These are phyloP conservation scores for Cephalotrichum gorgonifer DNA, from an alignment of 2,329 filamentous ascomycete species.

Conservation along the genomic window DNA sequence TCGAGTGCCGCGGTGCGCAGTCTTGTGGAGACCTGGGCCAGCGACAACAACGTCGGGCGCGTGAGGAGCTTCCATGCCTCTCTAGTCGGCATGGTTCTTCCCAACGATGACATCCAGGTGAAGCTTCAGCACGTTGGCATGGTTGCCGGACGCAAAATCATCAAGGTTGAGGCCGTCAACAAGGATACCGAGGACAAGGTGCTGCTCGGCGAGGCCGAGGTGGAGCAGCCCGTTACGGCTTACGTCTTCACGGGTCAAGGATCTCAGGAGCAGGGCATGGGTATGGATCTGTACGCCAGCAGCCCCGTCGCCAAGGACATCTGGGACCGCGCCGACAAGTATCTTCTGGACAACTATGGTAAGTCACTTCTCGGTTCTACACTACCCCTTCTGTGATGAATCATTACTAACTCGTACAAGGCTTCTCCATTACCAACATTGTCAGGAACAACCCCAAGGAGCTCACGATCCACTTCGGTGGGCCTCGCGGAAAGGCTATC, in stretches of 20 bases:
- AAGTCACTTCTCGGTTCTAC: slow-evolving; percentile 20
- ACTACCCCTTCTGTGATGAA: slow-evolving; percentile 1
- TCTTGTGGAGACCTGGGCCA: slow-evolving; percentile 96
- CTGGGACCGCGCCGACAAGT: slow-evolving; percentile 95
- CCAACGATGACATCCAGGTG: slow-evolving; percentile 90
- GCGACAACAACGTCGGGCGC: slow-evolving; percentile 95
- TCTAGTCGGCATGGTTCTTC: slow-evolving; percentile 96
- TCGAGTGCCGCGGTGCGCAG: slow-evolving; percentile 93
- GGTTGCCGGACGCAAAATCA: slow-evolving; percentile 97
- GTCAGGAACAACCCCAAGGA: slow-evolving; percentile 99
- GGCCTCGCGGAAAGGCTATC: slow-evolving; percentile 91
- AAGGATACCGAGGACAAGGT: slow-evolving; percentile 96
- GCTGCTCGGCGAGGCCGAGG: slow-evolving; percentile 86
- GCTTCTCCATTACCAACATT: slow-evolving; percentile 96
- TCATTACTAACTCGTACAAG: slow-evolving; percentile 27
- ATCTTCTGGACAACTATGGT: slow-evolving; percentile 98
- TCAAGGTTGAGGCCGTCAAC: slow-evolving; percentile 96
- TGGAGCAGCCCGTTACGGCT: slow-evolving; percentile 91
- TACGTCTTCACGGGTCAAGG: slow-evolving; percentile 99
- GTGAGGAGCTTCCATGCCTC: slow-evolving; percentile 96
- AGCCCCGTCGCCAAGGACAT: slow-evolving; percentile 93
- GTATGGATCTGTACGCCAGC: slow-evolving; percentile 95
- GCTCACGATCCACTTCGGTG: slow-evolving; percentile 95
- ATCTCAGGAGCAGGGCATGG: slow-evolving; percentile 98
- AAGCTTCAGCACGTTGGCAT: slow-evolving; percentile 95